Conservation (phyloP, 805 yeast genomes). For the Priceomyces haplophilus region DNA sequence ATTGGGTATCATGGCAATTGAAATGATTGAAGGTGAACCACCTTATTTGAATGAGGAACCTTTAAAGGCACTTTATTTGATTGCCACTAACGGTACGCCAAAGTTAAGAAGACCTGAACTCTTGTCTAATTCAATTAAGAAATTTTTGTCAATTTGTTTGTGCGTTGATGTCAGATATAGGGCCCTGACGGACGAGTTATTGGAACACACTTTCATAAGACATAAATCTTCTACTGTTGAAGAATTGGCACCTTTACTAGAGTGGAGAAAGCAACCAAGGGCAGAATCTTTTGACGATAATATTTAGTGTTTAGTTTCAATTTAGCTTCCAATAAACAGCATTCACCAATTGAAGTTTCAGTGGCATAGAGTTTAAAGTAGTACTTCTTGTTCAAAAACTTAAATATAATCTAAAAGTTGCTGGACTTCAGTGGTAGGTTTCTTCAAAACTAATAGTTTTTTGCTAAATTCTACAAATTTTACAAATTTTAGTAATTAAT, state of each 20-base stretch:
- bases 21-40: slow-evolving; percentile 85
- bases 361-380: too few relatives aligned
- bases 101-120: slow-evolving; percentile 65
- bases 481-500: too few relatives aligned
- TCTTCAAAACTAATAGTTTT: too few relatives aligned
- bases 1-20: slow-evolving; percentile 80
- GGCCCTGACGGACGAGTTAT: slow-evolving; percentile 84
- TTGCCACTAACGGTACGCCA: slow-evolving; percentile 81
- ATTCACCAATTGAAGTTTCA: too few relatives aligned
- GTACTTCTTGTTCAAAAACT: too few relatives aligned
- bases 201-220: slow-evolving; percentile 70
- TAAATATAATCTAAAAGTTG: too few relatives aligned
- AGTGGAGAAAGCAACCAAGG: slow-evolving; percentile 36
- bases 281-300: slow-evolving; percentile 7
- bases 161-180: slow-evolving; percentile 93
- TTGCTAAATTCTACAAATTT: too few relatives aligned
- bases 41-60: slow-evolving; percentile 82
- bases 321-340: neutral
- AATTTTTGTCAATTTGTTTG: slow-evolving; percentile 83
- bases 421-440: too few relatives aligned
- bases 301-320: neutral
- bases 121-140: slow-evolving; percentile 72
- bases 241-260: slow-evolving; percentile 58
- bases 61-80: slow-evolving; percentile 67
- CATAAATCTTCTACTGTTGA: slow-evolving; percentile 57